Conservation (phyloP, 1,284 basidiomycete species). For the Agaricales sp. region DNA sequence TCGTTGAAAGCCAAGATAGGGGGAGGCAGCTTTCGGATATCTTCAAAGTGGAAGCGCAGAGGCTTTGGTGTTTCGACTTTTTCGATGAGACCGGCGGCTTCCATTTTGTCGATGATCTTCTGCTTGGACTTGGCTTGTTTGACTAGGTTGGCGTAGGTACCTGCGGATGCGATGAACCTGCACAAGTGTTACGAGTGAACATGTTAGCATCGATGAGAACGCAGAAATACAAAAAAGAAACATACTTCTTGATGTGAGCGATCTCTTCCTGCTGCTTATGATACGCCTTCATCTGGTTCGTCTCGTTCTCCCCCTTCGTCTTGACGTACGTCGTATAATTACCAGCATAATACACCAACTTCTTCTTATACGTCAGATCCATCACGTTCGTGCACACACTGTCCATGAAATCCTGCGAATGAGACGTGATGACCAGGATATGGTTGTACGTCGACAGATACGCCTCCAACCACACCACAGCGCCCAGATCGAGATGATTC, state of each 20-base stretch:
- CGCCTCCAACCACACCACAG: constrained; percentile 98
- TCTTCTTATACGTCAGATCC: constrained; percentile 87
- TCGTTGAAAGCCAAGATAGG: constrained; percentile 95
- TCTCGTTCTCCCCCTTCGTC: constrained; percentile 95
- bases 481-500: constrained; percentile 91
- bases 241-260: constrained; percentile 91
- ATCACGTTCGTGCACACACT: constrained; percentile 95
- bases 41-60: constrained; percentile 93
- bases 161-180: constrained; percentile 94
- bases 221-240: neutral
- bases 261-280: constrained; percentile 98
- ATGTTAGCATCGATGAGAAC: constrained; percentile 6
- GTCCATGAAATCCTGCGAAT: constrained; percentile 99
- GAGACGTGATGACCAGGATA: constrained; percentile 92
- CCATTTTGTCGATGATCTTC: constrained; percentile 99
- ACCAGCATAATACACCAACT: constrained; percentile 88
- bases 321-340: constrained; percentile 96
- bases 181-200: constrained; percentile 5
- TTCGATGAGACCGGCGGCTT: constrained; percentile 96
- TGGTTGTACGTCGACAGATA: constrained; percentile 98
- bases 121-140: constrained; percentile 99
- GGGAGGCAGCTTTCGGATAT: constrained; percentile 87
- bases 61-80: constrained; percentile 70
- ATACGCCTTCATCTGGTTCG: constrained; percentile 99
- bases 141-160: constrained; percentile 98